Percentiles rank a stretch among this genome's conserved stretches.
Evolutionary conservation across 2,329 filamentous ascomycete species (phyloP).

Genomic region (Westerdykella sp.): DNA sequence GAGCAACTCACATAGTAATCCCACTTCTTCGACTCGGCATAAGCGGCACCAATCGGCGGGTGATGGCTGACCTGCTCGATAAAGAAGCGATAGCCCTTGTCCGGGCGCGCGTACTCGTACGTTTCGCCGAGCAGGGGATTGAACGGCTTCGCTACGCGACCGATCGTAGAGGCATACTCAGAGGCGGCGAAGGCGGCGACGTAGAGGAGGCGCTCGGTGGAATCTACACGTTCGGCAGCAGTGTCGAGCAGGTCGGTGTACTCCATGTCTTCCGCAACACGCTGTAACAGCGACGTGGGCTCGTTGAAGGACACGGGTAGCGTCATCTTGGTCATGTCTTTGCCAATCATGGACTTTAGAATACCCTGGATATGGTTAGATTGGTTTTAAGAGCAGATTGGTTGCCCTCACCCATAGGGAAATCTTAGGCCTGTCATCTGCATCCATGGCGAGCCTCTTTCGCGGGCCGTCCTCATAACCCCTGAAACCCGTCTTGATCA

Average conservation of each 20-base stretch:
- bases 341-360: slow-evolving; percentile 98
- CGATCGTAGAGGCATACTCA: slow-evolving; percentile 95
- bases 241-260: slow-evolving; percentile 88
- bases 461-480: slow-evolving; percentile 90
- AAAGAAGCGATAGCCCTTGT: slow-evolving; percentile 97
- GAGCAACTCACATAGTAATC: slow-evolving; percentile 64
- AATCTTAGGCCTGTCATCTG: slow-evolving; percentile 87
- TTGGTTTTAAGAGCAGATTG: slow-evolving; percentile 1
- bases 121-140: slow-evolving; percentile 95
- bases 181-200: slow-evolving; percentile 93
- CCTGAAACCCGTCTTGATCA: slow-evolving; percentile 72
- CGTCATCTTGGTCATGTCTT: slow-evolving; percentile 99
- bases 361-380: slow-evolving; percentile 60
- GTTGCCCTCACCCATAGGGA: slow-evolving; percentile 75
- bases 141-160: slow-evolving; percentile 95
- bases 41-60: slow-evolving; percentile 87
- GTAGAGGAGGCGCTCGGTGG: slow-evolving; percentile 86
- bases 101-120: slow-evolving; percentile 90
- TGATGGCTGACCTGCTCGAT: slow-evolving; percentile 98
- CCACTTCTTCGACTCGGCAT: slow-evolving; percentile 89
- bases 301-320: slow-evolving; percentile 98
- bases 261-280: slow-evolving; percentile 96
- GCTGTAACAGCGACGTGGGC: slow-evolving; percentile 88
- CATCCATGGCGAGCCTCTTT: slow-evolving; percentile 75
- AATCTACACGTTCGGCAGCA: slow-evolving; percentile 77